Base-by-base conservation (phyloP, 2,329 filamentous ascomycete species). In the Ophiostoma populinum region DNA sequence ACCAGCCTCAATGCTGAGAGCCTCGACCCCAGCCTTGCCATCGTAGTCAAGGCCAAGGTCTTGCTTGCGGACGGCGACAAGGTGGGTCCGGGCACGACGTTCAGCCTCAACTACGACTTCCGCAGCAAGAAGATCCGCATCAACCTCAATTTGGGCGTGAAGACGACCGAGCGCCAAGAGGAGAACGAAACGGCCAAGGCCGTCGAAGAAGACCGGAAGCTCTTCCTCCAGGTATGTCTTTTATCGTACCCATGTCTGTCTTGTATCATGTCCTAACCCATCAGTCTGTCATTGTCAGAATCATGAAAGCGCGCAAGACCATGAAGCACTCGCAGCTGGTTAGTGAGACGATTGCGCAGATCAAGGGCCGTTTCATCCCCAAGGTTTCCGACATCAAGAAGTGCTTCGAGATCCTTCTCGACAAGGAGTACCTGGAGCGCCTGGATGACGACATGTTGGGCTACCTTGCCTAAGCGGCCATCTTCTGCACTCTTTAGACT, bases 291-390 rank as follows among this genome's bases (percentile, higher is more conserved):
- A 95, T 98, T 55, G 90, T 98, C 38, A 82, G 90, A 51, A 94
- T 98, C 62, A 98, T 98, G 90, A 98, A 98, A 65, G 92, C 87
- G 4, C 79, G 90, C 41, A 95, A 98, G 74, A 82, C 79, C 62
- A 92, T 95, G 82, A 95, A 94, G 71, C 87, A 98, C 59, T 75
- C 78, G 42, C 80, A 90, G 51, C 75, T 98, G 10, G 85, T 98
- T 36, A 78, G 82, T 51, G 90, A 98, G 59, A 92, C 86, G 17
- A 95, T 98, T 55, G 79, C 77, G 51, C 90, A 95, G 57, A 94
- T 98, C 55, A 82, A 80, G 54, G 76, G 75, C 27, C 81, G 90
- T 26, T 98, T 98, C 57, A 75, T 85, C 39, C 90, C 90, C 26
- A 92, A 92, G 60, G 70, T 98, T 20, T 67, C 73, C 12, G 90